Conservation (phyloP, 306 rosid species). For the Fagus sylvatica region DNA sequence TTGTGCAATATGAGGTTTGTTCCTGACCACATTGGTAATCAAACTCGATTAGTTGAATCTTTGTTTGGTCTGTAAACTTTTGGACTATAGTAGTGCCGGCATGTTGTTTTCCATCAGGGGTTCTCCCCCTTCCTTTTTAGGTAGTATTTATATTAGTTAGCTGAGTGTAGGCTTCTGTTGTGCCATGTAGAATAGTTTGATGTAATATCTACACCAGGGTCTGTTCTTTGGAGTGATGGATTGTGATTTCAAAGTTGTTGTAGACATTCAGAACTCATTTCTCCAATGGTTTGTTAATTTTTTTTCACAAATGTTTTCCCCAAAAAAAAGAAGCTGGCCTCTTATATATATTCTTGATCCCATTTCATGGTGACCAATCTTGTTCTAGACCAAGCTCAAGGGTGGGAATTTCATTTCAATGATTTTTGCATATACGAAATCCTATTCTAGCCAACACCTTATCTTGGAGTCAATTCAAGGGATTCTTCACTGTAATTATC, state of each 20-base stretch:
- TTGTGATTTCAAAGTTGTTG: conserved; percentile 34
- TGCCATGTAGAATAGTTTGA: conserved; percentile 49
- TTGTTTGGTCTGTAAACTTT: conserved; percentile 47
- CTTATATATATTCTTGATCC: too few relatives aligned
- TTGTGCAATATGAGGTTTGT: conserved; percentile 25
- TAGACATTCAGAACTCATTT: neutral
- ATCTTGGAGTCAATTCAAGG: too few relatives aligned
- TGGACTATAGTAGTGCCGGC: conserved; percentile 29
- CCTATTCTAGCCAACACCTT: too few relatives aligned
- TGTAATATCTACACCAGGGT: conserved; percentile 45
- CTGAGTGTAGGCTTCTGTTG: conserved; percentile 36
- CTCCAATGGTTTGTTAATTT: neutral
- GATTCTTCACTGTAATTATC: too few relatives aligned
- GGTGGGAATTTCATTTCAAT: too few relatives aligned
- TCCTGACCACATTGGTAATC: conserved; percentile 41
- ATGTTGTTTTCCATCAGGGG: conserved; percentile 26
- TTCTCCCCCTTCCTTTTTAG: conserved; percentile 24
- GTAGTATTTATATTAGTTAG: conserved; percentile 35
- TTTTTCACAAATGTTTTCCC: neutral
- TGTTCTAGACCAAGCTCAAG: too few relatives aligned
- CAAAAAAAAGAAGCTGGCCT: too few relatives aligned
- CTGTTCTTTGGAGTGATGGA: conserved; percentile 39
- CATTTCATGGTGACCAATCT: too few relatives aligned
- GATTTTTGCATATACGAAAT: too few relatives aligned
- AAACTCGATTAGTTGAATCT: conserved; percentile 34